These are phyloP conservation scores for Smithsoniella earleae DNA, from an alignment of 163 green algal genomes.

Conservation along the genomic window DNA sequence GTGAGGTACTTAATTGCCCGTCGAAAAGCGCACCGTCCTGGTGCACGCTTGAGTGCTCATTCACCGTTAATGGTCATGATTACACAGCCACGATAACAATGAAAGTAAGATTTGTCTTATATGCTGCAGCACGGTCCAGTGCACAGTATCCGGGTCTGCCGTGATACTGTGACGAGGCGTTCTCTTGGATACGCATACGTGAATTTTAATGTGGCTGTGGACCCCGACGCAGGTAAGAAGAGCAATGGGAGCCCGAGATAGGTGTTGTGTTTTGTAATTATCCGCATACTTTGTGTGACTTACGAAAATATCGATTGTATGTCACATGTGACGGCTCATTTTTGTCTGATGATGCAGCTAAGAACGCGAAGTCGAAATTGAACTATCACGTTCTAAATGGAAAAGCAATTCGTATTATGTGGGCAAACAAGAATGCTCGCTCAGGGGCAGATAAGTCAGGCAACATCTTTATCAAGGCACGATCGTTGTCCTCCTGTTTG, in stretches of 20 bases:
- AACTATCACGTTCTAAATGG: conserved; percentile 84
- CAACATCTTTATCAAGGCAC: conserved; percentile 98
- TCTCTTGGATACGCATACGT: conserved; percentile 98
- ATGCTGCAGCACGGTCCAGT: conserved; percentile 89
- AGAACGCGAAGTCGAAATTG: conserved; percentile 75
- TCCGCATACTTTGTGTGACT: no score
- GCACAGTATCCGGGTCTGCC: conserved; percentile 94
- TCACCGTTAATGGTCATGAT: neutral
- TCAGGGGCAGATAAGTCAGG: conserved; percentile 61
- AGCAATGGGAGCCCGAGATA: no score
- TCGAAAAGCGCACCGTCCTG: neutral
- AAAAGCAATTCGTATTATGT: conserved; percentile 97
- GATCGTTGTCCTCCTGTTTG: neutral
- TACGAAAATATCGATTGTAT: no score
- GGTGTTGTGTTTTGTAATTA: no score
- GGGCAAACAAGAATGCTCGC: conserved; percentile 83
- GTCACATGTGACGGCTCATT: conserved; percentile 3
- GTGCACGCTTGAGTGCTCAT: conserved; percentile 20
- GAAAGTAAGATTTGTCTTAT: neutral
- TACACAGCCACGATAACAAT: neutral
- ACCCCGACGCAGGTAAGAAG: conserved; percentile 59
- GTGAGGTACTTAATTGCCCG: conserved; percentile 46
- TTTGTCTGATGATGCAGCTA: conserved; percentile 42
- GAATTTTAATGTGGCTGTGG: conserved; percentile 88
- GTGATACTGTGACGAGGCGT: conserved; percentile 90